phyloP scores from a whole-genome alignment of 192 early-diverging fungal species.

The Cladochytrium replicatum region DNA sequence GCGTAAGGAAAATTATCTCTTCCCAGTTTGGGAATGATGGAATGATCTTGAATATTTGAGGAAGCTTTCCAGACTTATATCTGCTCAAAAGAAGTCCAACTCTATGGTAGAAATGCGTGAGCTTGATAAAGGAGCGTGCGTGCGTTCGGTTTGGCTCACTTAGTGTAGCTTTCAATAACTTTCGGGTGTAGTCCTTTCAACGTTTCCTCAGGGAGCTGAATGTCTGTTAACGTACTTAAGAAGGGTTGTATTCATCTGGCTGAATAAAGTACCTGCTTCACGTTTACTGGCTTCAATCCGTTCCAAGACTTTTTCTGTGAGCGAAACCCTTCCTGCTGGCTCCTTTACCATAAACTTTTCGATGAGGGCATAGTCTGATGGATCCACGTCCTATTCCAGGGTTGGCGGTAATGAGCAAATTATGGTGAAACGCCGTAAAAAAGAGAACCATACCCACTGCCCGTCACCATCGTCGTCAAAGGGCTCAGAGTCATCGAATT shows the following conservation, averaged over 20 bases:
- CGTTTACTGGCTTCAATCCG: slow-evolving; percentile 12
- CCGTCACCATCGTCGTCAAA: slow-evolving; percentile 59
- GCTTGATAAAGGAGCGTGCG: neutral
- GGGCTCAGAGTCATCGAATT: slow-evolving; percentile 52
- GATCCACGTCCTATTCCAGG: slow-evolving; percentile 63
- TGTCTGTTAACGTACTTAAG: slow-evolving; percentile 21
- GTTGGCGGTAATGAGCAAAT: no score
- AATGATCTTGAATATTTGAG: slow-evolving; percentile 98
- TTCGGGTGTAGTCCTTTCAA: slow-evolving; percentile 52
- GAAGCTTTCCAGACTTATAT: slow-evolving; percentile 89
- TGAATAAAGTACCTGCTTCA: neutral
- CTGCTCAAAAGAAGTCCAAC: slow-evolving; percentile 81
- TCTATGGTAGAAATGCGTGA: slow-evolving; percentile 20
- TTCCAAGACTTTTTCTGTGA: slow-evolving; percentile 6
- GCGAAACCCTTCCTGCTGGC: slow-evolving; percentile 37
- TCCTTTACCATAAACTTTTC: slow-evolving; percentile 85
- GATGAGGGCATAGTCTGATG: slow-evolving; percentile 67
- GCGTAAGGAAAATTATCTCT: slow-evolving; percentile 86
- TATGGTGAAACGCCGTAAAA: no score
- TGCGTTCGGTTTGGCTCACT: slow-evolving; percentile 33
- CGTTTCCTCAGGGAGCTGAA: neutral
- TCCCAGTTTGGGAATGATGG: slow-evolving; percentile 95
- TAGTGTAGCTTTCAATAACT: slow-evolving; percentile 89
- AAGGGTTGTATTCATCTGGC: neutral
- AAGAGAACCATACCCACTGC: slow-evolving; percentile 40